Percentiles rank a stretch among this genome's conserved stretches.
These are phyloP conservation scores for Thelonectria discophora DNA, from an alignment of 2,329 filamentous ascomycete species.

Conservation along the genomic window DNA sequence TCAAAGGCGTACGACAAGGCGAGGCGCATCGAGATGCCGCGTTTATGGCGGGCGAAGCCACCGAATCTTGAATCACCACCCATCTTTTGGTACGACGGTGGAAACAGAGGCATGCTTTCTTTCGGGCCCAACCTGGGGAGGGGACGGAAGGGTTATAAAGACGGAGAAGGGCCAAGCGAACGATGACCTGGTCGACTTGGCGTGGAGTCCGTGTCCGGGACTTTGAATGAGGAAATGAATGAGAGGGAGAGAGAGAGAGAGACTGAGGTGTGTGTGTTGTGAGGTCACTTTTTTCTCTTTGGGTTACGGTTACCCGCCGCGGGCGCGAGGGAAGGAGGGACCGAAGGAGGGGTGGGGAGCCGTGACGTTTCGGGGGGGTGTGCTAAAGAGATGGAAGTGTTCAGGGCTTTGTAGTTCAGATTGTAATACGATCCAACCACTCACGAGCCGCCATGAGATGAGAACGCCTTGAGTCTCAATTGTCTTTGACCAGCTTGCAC, in stretches of 20 bases:
- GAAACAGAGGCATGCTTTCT: constrained; percentile 13
- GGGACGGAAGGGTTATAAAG: constrained; percentile 3
- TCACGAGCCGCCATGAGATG: too few relatives aligned
- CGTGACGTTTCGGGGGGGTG: background rate
- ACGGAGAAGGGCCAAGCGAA: background rate
- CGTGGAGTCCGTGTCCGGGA: background rate
- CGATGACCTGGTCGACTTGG: too few relatives aligned
- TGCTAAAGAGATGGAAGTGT: too few relatives aligned
- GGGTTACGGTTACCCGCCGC: background rate
- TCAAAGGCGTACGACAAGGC: constrained; percentile 77
- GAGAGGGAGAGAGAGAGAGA: background rate
- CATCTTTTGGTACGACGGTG: constrained; percentile 39
- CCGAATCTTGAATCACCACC: constrained; percentile 35
- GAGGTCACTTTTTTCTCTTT: background rate
- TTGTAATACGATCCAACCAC: too few relatives aligned
- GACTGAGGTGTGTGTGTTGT: background rate
- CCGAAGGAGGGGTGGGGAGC: background rate
- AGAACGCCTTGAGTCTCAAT: too few relatives aligned
- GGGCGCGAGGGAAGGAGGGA: background rate
- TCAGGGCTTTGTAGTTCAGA: too few relatives aligned
- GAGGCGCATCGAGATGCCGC: constrained; percentile 46
- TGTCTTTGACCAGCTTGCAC: too few relatives aligned
- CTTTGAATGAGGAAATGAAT: background rate
- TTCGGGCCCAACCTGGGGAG: background rate
- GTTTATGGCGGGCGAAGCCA: constrained; percentile 29